Base-by-base conservation (phyloP, 805 yeast species). In the Alloascoidea africana region DNA sequence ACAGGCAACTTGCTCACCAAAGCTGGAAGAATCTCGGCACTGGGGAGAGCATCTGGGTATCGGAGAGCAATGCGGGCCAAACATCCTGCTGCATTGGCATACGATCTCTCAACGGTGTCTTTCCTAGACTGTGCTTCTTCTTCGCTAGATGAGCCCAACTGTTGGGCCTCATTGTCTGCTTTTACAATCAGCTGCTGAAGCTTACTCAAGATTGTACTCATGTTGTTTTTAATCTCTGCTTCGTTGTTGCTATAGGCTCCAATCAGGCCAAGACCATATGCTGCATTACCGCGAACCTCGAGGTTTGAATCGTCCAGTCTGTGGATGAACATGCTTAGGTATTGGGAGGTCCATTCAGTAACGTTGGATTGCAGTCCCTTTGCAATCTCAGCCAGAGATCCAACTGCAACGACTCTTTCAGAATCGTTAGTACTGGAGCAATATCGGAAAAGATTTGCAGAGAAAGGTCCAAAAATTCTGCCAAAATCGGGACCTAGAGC, bases 51-150 rank as follows among this genome's bases (percentile, higher is more conserved):
- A 30, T 59, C 61, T 49, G 73, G 75, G 55, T 81, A 70, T 54
- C 79, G 77, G 56, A 83, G 63, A 11, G 82, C 71, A 82, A 91
- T 68, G 60, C 98, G 76, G 14, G 95, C 87, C 41, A 87, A 94
- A 70, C 97, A 91, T 34, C 98, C 98, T 58, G 91, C 80, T 3
- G 95, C 95, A 58, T 91, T 91, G 42, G 97, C 96, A 47, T 73
- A 74, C 4, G 93, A 75, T 63, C 94, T 71, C 60, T 78, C 77
- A 48, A 83, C 71, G 42, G 74, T 79, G 46, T 85, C 94, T 23
- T n/a, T 23, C 30, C n/a, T 23, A 8, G 8, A 8, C 51, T 70
- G 70, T 23, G 83, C 67, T 56, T 81, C 89, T 46, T 79, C 93
- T 50, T 76, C 85, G 43, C 73, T 81, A 40, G 64, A 73, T 19